Base-by-base conservation (phyloP, 1,139 yeast species). In the Taphrina flavorubra region DNA sequence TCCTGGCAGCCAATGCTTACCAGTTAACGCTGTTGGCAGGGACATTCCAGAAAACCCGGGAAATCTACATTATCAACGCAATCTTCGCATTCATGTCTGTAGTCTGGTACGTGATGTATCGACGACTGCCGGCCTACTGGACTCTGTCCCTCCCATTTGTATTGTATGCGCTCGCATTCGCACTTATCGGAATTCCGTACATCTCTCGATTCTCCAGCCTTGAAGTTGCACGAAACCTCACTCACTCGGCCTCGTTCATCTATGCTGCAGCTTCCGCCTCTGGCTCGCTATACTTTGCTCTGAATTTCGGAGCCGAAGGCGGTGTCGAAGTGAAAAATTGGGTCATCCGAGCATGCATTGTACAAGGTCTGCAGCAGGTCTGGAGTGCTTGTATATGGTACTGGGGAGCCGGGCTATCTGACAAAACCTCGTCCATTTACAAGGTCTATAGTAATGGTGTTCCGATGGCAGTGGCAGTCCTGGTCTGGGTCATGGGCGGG, bases 341-440 rank as follows among this genome's bases (percentile, higher is more conserved):
- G 70, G 67, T 68, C 40, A 36, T 68, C 25, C 62, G 70, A 20
- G 70, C 70, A n/a, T 68, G 70, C 20, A 51, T 68, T 31, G 64
- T 68, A 20, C 70, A 68, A 58, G 70, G 70, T 10, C 13, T 58
- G 11, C 70, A 68, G 46, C 70, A 68, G 51, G 44, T 68, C 36
- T 68, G 70, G 70, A 68, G 69, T 20, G 57, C 68, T 16, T 51
- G 60, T 31, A 56, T 68, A 18, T 68, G 70, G 70, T 68, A 68
- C 47, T 68, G 70, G 70, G 70, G 70, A 2, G 46, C 47, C 14
- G 51, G 51, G 4, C 49, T 62, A 14, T 46, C 68, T 18, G 58
- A 68, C 16, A 40, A 56, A 16, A 51, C 51, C 40, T 51, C 55
- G 39, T 44, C 36, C 3, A 25, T 57, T 37, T 51, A 51, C 40